Base-by-base conservation (phyloP, 2,329 filamentous ascomycete genomes). In the Drechmeria coniospora region DNA sequence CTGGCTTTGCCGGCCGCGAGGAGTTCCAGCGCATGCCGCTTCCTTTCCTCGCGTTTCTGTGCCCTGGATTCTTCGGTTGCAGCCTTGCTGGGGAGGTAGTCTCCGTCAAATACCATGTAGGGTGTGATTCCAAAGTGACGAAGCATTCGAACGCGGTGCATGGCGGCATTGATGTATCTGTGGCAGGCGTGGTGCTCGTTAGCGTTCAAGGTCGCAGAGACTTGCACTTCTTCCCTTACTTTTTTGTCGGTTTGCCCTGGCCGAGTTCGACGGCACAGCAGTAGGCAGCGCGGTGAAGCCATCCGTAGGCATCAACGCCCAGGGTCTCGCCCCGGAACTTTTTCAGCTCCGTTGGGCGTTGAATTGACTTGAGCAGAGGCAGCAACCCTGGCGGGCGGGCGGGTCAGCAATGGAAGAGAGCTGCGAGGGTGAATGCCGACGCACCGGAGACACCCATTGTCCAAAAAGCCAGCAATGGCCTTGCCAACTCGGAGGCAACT, bases 291-390 rank as follows among this genome's bases (percentile, higher is more conserved):
- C 90, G 78, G 54, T 98, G 90, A 30, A 98, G 74, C 90, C 92
- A 98, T 50, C 87, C 90, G 64, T 98, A 98, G 32, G 80, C 87
- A 53, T 98, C 90, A 20, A 98, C 76, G n/a, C 80, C 92, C 25
- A 98, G 68, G 2, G 79, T 92, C 54, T 92, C 76, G 28, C 87
- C 90, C 9, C 69, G 60, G 52, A 80, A 94, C 45, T 84, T 84
- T 50, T 84, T 92, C 34, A 98, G 64, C 41, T 82, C 79, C 27
- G 73, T 79, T 46, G 80, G 79, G 46, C 80, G 84, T 34, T 98
- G 90, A 30, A 98, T 95, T 25, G 90, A 95, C 56, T 95, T 95
- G 35, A 98, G 73, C 34, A 95, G 65, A 21, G 83, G 83, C 19
- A 95, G 67, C 29, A 98, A 71, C 24, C 90, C 87, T 86, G 31